Conservation (phyloP, 2,329 filamentous ascomycete species). For the Trematosphaeria pertusa region DNA sequence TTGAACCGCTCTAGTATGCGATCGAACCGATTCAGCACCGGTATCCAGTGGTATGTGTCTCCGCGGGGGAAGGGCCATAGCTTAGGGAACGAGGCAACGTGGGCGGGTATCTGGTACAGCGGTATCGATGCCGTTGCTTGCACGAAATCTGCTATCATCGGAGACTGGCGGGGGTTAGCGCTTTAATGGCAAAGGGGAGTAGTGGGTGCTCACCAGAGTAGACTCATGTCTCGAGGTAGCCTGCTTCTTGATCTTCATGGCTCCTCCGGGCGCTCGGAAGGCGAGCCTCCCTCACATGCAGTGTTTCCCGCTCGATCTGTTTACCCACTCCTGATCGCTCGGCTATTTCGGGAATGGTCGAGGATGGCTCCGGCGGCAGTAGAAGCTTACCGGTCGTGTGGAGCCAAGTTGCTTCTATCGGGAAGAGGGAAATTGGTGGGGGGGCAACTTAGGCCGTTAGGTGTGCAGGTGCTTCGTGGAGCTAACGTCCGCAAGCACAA, state of each 20-base stretch:
- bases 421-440: no score
- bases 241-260: conserved; percentile 64
- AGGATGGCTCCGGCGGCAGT: neutral
- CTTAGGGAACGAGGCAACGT: conserved; percentile 81
- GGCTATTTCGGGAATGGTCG: conserved; percentile 3
- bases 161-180: conserved; percentile 67
- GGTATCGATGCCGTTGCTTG: conserved; percentile 71
- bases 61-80: conserved; percentile 95
- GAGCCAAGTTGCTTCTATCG: no score
- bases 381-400: no score
- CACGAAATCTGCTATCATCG: conserved; percentile 84
- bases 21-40: conserved; percentile 91
- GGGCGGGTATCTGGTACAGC: conserved; percentile 76
- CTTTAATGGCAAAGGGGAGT: neutral
- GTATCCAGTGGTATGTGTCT: conserved; percentile 98
- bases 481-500: conserved; percentile 8
- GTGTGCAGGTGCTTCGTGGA: neutral
- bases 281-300: conserved; percentile 45
- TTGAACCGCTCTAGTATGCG: conserved; percentile 83
- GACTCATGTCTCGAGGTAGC: conserved; percentile 62
- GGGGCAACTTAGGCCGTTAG: neutral
- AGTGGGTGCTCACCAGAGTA: conserved; percentile 52
- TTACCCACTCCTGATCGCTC: conserved; percentile 9
- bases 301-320: conserved; percentile 13
- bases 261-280: conserved; percentile 46